Evolutionary conservation across 2,329 filamentous ascomycete genomes (phyloP), one percentile per base, ranked within the genome.

Genomic region (Neodidymelliopsis sp.): DNA sequence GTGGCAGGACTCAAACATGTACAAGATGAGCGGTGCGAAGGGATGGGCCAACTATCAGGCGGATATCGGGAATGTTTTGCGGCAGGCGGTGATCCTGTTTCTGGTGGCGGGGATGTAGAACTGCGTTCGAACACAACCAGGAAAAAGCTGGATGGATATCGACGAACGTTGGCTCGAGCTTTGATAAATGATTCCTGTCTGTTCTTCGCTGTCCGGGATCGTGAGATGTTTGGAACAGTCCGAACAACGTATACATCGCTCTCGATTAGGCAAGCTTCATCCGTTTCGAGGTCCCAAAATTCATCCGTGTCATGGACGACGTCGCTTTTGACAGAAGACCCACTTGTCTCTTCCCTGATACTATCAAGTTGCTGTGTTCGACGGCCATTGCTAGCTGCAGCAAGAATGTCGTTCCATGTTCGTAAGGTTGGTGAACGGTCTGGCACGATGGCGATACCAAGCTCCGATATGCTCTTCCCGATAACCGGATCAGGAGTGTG

Each of bases 211-310:
- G 24, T n/a, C n/a, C 25, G n/a, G 25, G 19, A 24, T 15, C 3
- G 13, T 16, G 27, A 28, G 20, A 22, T 15, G 7, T 20, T 31
- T 29, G n/a, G 22, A 41, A n/a, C n/a, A 25, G 19, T 9, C 27
- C 36, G 41, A 13, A 29, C 15, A 25, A 48, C 42, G 22, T 42
- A 42, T 11, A 53, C 18, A 33, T 46, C 28, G 16, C 20, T 38
- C 28, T 43, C 38, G 15, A 42, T 18, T 15, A 43, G 18, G 8
- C 6, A 16, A 20, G 41, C 35, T 11, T 29, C 18, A 16, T 28
- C 28, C 11, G 18, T 28, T 27, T 49, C 46, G n/a, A 36, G n/a
- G 15, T 49, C 28, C 46, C 46, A 49, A 27, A 49, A 49, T 10
- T 49, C 46, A 18, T 49, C 38, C 13, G 46, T 44, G 28, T 30